Conservation (phyloP, 2,329 filamentous ascomycete genomes). For the Aureobasidium lini region DNA sequence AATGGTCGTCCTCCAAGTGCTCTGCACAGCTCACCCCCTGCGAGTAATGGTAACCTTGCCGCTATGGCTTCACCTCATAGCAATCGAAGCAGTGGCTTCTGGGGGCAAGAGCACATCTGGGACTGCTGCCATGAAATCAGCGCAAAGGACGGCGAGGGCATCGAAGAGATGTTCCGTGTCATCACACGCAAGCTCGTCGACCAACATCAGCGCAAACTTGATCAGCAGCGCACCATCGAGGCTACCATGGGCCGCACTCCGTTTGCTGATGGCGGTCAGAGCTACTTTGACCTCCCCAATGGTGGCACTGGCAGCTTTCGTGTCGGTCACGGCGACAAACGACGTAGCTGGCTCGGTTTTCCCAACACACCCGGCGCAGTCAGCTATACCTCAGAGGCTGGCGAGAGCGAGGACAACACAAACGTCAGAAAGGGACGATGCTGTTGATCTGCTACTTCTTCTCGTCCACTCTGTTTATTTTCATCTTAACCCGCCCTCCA, state of each 20-base stretch:
- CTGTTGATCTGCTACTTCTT: background rate
- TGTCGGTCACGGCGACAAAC: slow-evolving; percentile 52
- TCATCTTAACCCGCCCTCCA: background rate
- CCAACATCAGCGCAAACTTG: slow-evolving; percentile 52
- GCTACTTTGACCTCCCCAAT: slow-evolving; percentile 42
- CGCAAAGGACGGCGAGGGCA: slow-evolving; percentile 87
- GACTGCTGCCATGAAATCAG: slow-evolving; percentile 96
- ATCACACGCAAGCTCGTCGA: slow-evolving; percentile 79
- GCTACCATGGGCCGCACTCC: slow-evolving; percentile 38
- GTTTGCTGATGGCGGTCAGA: slow-evolving; percentile 25
- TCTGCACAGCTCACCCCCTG: slow-evolving; percentile 12
- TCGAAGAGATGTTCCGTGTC: slow-evolving; percentile 92
- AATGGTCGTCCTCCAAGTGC: slow-evolving; percentile 12
- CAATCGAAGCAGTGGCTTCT: slow-evolving; percentile 63
- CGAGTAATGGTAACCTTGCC: slow-evolving; percentile 28
- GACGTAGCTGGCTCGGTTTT: slow-evolving; percentile 56
- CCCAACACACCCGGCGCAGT: slow-evolving; percentile 10
- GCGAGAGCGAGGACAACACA: background rate
- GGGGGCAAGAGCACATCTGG: slow-evolving; percentile 91
- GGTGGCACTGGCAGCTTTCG: slow-evolving; percentile 53
- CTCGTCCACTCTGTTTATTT: background rate
- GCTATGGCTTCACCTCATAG: slow-evolving; percentile 40
- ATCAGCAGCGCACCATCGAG: slow-evolving; percentile 42
- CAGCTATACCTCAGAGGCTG: slow-evolving; percentile 2
- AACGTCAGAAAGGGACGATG: slow-evolving; percentile 6